Evolutionary conservation across 164 flowering plant genomes (phyloP), one percentile per base, ranked within the genome.

Genomic region (Santalum album): DNA sequence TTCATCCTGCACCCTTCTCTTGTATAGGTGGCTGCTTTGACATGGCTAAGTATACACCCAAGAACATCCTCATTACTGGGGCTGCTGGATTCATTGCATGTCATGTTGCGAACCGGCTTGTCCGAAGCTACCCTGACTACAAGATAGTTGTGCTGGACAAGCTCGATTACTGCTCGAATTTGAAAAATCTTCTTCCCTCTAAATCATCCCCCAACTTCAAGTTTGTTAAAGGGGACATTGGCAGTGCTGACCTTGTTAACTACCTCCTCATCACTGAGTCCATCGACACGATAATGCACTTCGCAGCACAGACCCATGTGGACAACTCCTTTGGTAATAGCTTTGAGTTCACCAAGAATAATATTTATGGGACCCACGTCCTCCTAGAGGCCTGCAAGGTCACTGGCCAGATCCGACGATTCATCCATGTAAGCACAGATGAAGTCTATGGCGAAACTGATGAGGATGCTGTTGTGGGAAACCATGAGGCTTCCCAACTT

Each of bases 251-350:
- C 29, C 64, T 72, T 16, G 69, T 72, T 57, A 63, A 66, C 49
- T 66, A 51, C 55, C 29, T 73, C 17, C 66, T 73, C 39, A 44
- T 58, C 9, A 54, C 77, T 2, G 74, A 73, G 56, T 44, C 59
- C 36, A 69, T 73, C 16, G 74, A 73, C 42, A 73, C 77, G 16
- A 66, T 73, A 14, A 63, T 73, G 74, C 74, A 72, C 60, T 72
- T 72, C 57, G 76, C 76, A 44, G 73, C 76, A 17, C 73, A 69
- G 66, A 72, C 73, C 9, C 74, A 69, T 38, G 77, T 73, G 1
- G 77, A 73, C 53, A 73, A 73, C 51, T 73, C 74, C n/a, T 69
- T 73, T 44, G 74, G 77, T 0, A 66, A 69, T 55, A 59, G 69
- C 65, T 69, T 73, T 53, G 71, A 73, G 66, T 73, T 73, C 35